Percentiles rank a stretch among this genome's conserved stretches.
Evolutionary conservation across 805 yeast genomes (phyloP).

Genomic region (Candida lessepsii): DNA sequence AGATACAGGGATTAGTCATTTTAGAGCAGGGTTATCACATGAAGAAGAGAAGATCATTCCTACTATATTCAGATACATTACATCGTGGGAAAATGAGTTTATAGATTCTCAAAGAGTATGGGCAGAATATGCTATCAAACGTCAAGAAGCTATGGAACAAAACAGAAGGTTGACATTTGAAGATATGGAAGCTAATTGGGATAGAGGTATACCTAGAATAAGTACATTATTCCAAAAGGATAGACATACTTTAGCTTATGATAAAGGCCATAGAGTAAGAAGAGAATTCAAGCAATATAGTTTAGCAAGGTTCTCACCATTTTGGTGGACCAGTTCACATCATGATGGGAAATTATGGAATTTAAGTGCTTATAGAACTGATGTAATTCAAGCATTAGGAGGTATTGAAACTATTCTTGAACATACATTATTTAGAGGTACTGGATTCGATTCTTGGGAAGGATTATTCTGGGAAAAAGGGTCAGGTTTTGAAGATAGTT

Average conservation of each 20-base stretch:
- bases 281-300: conserved; percentile 74
- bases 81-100: conserved; percentile 97
- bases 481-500: conserved; percentile 93
- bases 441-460: conserved; percentile 98
- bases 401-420: conserved; percentile 95
- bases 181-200: conserved; percentile 94
- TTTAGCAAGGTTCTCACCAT: conserved; percentile 74
- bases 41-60: conserved; percentile 83
- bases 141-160: conserved; percentile 82
- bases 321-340: conserved; percentile 93
- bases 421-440: conserved; percentile 92
- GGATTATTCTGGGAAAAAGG: conserved; percentile 98
- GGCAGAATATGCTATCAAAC: conserved; percentile 92
- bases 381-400: conserved; percentile 95
- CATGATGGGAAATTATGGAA: conserved; percentile 98
- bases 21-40: conserved; percentile 88
- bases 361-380: conserved; percentile 86
- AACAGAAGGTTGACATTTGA: conserved; percentile 86
- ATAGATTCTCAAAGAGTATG: conserved; percentile 93
- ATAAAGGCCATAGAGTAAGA: conserved; percentile 87
- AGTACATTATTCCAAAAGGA: conserved; percentile 94
- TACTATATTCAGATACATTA: conserved; percentile 85
- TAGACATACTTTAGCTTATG: conserved; percentile 90
- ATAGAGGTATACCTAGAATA: conserved; percentile 93
- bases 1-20: conserved; percentile 91